Conservation (phyloP, 139 green algal species). For the Chlamydomonas incerta region DNA sequence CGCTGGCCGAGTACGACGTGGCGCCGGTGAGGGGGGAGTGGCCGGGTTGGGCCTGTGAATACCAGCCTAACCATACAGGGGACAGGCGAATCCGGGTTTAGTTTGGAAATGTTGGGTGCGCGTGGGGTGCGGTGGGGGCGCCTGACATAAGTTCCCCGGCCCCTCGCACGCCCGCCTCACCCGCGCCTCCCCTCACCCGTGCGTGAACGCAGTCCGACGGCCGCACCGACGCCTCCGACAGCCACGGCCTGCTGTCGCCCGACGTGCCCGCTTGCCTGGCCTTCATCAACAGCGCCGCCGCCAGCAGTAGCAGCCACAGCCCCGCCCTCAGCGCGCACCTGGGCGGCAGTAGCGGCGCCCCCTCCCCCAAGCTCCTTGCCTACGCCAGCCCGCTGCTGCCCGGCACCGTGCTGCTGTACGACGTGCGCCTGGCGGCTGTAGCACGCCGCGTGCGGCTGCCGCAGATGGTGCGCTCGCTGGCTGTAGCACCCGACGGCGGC, state of each 20-base stretch:
- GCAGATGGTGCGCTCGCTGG: conserved; percentile 51
- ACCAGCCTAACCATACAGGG: too few relatives aligned
- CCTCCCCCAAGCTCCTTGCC: conserved; percentile 37
- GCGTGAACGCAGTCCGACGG: conserved; percentile 2
- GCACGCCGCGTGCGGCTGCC: conserved; percentile 29
- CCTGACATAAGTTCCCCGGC: not conserved
- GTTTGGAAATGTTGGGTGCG: too few relatives aligned
- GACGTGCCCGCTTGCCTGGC: conserved; percentile 49
- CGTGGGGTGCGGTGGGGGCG: too few relatives aligned
- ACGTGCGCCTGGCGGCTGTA: conserved; percentile 52
- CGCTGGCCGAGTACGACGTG: conserved; percentile 43
- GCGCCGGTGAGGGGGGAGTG: conserved; percentile 43
- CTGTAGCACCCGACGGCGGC: conserved; percentile 23
- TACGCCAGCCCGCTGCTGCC: conserved; percentile 53
- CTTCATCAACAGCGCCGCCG: conserved; percentile 39
- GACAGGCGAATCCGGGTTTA: too few relatives aligned
- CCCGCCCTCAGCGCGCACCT: too few relatives aligned
- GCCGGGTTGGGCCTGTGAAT: too few relatives aligned
- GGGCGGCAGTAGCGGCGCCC: too few relatives aligned
- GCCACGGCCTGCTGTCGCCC: conserved; percentile 31
- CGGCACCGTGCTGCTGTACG: conserved; percentile 53
- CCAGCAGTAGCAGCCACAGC: too few relatives aligned
- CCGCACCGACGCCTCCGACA: not conserved
- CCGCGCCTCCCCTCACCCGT: too few relatives aligned
- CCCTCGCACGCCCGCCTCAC: not conserved